Percentiles rank a stretch among this genome's conserved stretches.
Conservation (phyloP, 2,329 filamentous ascomycete species). For the Leptodontidium sp. region DNA sequence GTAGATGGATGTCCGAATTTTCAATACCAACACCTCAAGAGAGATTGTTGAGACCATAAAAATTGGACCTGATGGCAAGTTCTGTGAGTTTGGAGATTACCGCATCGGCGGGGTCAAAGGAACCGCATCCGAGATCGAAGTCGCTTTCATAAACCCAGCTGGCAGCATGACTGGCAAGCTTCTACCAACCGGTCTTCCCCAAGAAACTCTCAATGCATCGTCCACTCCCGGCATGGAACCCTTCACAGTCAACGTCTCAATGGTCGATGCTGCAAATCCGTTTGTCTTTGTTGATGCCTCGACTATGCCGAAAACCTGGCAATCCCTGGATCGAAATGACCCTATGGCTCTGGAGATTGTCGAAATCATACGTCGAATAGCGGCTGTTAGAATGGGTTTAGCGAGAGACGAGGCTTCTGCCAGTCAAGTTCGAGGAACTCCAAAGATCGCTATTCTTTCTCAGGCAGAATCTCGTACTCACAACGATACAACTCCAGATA, state of each 20-base stretch:
- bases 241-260: slow-evolving; percentile 47
- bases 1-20: slow-evolving; percentile 53
- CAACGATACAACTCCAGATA: slow-evolving; percentile 43
- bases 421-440: slow-evolving; percentile 48
- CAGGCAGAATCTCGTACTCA: neutral
- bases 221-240: slow-evolving; percentile 11
- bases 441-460: slow-evolving; percentile 65
- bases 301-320: slow-evolving; percentile 55
- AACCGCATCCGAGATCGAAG: slow-evolving; percentile 60
- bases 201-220: slow-evolving; percentile 44
- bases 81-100: slow-evolving; percentile 58
- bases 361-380: slow-evolving; percentile 61
- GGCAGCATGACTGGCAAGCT: slow-evolving; percentile 67
- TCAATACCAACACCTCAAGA: slow-evolving; percentile 69
- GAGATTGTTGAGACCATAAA: slow-evolving; percentile 63
- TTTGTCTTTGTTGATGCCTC: slow-evolving; percentile 60
- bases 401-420: slow-evolving; percentile 50
- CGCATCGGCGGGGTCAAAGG: slow-evolving; percentile 66
- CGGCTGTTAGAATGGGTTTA: slow-evolving; percentile 66
- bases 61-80: slow-evolving; percentile 56
- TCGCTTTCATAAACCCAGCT: slow-evolving; percentile 66
- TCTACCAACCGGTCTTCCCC: slow-evolving; percentile 63
- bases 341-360: slow-evolving; percentile 47
- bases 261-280: slow-evolving; percentile 51
- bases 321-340: slow-evolving; percentile 50